Evolutionary conservation across 2,329 filamentous ascomycete species (phyloP).

Genomic region (Dothistroma pini): DNA sequence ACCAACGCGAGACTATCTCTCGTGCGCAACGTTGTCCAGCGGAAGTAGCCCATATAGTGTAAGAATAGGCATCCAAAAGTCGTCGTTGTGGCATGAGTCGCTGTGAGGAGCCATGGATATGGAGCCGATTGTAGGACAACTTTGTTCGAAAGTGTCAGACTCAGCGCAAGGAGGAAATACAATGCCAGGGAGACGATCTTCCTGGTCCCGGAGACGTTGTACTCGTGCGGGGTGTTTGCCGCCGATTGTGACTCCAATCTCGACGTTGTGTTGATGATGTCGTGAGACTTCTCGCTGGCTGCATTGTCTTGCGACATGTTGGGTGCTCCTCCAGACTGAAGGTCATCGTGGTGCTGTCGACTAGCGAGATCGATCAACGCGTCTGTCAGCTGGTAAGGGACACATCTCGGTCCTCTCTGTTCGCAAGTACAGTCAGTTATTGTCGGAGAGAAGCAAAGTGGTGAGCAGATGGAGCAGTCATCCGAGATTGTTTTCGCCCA

Average conservation of each 20-base stretch:
- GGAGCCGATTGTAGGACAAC: slow-evolving; percentile 43
- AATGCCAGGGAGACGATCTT: neutral
- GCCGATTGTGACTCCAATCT: neutral
- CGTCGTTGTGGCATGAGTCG: slow-evolving; percentile 54
- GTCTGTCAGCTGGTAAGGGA: no score
- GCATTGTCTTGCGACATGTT: neutral
- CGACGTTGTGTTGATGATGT: neutral
- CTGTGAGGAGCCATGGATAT: slow-evolving; percentile 61
- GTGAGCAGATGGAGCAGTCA: no score
- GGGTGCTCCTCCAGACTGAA: no score
- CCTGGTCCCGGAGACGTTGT: neutral
- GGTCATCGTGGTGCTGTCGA: no score
- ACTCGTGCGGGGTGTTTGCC: neutral
- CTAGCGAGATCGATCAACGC: no score
- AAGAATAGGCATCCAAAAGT: slow-evolving; percentile 53
- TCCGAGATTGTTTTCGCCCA: no score
- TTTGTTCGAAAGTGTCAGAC: slow-evolving; percentile 57
- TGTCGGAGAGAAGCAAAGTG: no score
- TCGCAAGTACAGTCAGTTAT: no score
- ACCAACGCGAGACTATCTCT: slow-evolving; percentile 54
- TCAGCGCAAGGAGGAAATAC: slow-evolving; percentile 22
- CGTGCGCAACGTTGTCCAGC: slow-evolving; percentile 48
- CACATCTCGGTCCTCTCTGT: no score
- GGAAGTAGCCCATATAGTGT: slow-evolving; percentile 51
- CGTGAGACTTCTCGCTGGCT: neutral